phyloP scores from a whole-genome alignment of 352 stramenopile species.

The Phytophthora ramorum region DNA sequence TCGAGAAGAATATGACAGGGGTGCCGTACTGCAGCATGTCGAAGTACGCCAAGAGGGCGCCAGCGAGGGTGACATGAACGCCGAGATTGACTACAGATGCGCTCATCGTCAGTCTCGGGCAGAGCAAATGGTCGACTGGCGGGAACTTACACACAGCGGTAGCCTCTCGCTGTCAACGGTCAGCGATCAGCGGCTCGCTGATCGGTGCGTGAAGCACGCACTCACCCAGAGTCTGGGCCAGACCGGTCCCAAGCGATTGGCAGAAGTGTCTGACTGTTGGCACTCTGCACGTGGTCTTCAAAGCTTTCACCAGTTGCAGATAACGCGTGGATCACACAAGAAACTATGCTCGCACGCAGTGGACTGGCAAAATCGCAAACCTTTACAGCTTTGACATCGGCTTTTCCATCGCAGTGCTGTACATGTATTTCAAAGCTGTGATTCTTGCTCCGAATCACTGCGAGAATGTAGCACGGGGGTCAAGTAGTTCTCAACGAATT shows the following conservation, averaged over 20 bases:
- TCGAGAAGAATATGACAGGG: constrained; percentile 10
- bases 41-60: constrained; percentile 13
- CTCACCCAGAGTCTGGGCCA: not conserved
- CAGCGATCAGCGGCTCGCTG: not conserved
- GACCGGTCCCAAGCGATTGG: constrained; percentile 1
- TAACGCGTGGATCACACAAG: too few relatives aligned
- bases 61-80: constrained; percentile 5
- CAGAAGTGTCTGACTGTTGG: constrained; percentile 2
- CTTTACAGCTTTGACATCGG: not conserved
- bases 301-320: constrained; percentile 4
- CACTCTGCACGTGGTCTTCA: constrained; percentile 1
- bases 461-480: too few relatives aligned
- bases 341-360: too few relatives aligned
- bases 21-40: constrained; percentile 6
- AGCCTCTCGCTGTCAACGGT: too few relatives aligned
- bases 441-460: not conserved
- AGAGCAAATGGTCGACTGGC: constrained; percentile 8
- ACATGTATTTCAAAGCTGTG: too few relatives aligned
- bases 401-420: not conserved
- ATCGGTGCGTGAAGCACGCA: not conserved
- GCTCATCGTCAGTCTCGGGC: not conserved
- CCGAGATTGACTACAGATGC: not conserved
- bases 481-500: too few relatives aligned
- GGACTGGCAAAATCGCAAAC: too few relatives aligned
- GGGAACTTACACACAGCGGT: not conserved